These are phyloP conservation scores for Diaporthe ampelina DNA, from an alignment of 2,329 filamentous ascomycete genomes.

Conservation along the genomic window DNA sequence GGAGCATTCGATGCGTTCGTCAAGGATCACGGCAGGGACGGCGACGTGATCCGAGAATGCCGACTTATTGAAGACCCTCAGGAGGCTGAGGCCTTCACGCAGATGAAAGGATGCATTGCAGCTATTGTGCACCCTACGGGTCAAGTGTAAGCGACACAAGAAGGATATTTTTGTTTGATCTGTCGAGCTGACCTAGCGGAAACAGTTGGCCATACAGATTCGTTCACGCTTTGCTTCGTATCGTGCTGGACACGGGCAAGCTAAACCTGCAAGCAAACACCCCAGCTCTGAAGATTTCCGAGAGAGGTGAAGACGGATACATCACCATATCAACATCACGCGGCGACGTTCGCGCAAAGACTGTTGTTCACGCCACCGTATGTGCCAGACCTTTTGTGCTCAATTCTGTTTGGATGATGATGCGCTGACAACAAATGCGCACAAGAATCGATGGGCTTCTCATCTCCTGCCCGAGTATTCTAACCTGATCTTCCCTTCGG, in stretches of 20 bases:
- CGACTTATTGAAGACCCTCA: conserved; percentile 43
- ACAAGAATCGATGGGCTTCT: conserved; percentile 42
- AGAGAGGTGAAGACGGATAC: conserved; percentile 45
- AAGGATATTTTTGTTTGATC: neutral
- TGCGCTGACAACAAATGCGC: neutral
- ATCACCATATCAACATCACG: conserved; percentile 45
- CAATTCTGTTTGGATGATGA: too few relatives aligned
- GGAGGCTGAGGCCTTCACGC: conserved; percentile 49
- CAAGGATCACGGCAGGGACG: conserved; percentile 47
- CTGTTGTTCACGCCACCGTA: conserved; percentile 42
- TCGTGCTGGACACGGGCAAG: conserved; percentile 37
- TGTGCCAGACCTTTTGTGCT: neutral
- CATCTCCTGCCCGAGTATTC: conserved; percentile 41
- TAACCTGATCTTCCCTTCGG: conserved; percentile 40
- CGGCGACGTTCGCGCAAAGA: conserved; percentile 37
- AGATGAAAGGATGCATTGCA: conserved; percentile 49
- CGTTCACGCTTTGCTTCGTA: conserved; percentile 41
- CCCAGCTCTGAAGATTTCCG: conserved; percentile 44
- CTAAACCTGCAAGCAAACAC: conserved; percentile 49
- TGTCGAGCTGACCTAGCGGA: neutral
- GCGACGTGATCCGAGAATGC: conserved; percentile 47
- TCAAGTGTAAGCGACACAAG: conserved; percentile 37
- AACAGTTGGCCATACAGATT: conserved; percentile 42
- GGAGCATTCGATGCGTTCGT: conserved; percentile 47
- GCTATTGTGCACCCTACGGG: conserved; percentile 48